Evolutionary conservation across 2,329 filamentous ascomycete genomes (phyloP), one percentile per base, ranked within the genome.

Genomic region (Venturia carpophila): DNA sequence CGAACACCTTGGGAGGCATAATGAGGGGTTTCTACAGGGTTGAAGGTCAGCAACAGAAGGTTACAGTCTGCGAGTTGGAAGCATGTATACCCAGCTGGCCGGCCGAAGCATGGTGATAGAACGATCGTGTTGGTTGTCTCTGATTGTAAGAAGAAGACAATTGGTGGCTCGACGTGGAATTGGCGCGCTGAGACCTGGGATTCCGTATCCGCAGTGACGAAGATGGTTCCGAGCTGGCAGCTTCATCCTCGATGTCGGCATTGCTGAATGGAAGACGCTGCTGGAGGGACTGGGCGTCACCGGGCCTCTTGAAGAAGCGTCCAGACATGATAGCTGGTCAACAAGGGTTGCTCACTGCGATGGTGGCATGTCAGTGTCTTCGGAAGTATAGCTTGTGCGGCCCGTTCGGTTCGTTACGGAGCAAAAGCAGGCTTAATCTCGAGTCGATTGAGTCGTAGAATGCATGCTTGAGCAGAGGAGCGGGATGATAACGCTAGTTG

Each of bases 1-100:
- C 92, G 88, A 49, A 96, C 88, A 69, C 87, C 89, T 66, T 87
- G 85, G 42, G 82, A 83, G 47, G 90, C 89, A 75, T 90, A 90
- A 70, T 90, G 85, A 21, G 85, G 83, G 70, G 85, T 88, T 72
- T 93, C 89, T 76, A 84, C 21, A 81, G 84, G 68, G 52, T 34
- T 66, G 47, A 65, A 66, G 68, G 74, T 69, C 73, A 87, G 86
- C 82, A 70, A 83, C 27, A 21, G 39, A 34, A 13, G 1, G 7
- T 62, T 47, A n/a, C 37, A n/a, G 19, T 21, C 1, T 39, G 19
- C 19, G 10, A 17, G 39, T 11, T 62, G 5, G 30, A 21, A 34
- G 43, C 6, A 2, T 5, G 42, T 52, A 30, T 39, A 63, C 62
- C 42, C 34, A 47, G 15, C 11, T 61, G 55, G 52, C 85, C 84